Evolutionary conservation across 2,329 filamentous ascomycete species (phyloP), one percentile per base, ranked within the genome.

Genomic region (Claviceps sorghi): DNA sequence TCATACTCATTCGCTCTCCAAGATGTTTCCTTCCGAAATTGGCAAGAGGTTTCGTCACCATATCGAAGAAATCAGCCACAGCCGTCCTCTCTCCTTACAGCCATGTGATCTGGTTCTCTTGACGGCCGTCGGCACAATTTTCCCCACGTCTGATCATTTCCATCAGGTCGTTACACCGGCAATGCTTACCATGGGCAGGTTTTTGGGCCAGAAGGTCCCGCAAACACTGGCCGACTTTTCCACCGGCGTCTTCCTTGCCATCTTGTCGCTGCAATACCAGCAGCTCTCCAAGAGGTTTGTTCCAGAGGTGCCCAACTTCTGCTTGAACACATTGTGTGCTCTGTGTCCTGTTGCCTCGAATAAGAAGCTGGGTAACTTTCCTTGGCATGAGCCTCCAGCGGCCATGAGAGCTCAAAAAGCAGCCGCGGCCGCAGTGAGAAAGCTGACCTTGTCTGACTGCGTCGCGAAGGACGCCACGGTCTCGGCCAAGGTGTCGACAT

Each of bases 71-170:
- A 74, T 82, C 43, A 67, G 69, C 49, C 58, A 69, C 34, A 61
- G 65, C 34, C 71, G 79, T 38, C 71, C 76, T 4, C 65, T 82
- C 38, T 66, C 70, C 8, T 80, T 74, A 60, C 77, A 66, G 61
- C 77, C 65, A 59, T 87, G 88, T 19, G 90, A 98, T 61, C 69
- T 98, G 21, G 70, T 89, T 22, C 70, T 95, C n/a, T 71, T 98
- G 38, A 90, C 88, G 0, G 89, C 88, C 0, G 80, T 96, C 54
- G 82, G 84, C 42, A 82, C 82, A 2, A 86, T 94, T 51, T 98
- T 95, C 62, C 90, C 93, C 4, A 95, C 93, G 0, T 96, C 90
- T 0, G 93, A 98, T 67, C 90, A 97, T 68, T 98, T 97, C 68
- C 93, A 98, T 62, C 85, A 93, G 60, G 88, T 97, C 38, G 85